phyloP scores from a whole-genome alignment of 495 filamentous ascomycete species.

The Bacidia rubella region DNA sequence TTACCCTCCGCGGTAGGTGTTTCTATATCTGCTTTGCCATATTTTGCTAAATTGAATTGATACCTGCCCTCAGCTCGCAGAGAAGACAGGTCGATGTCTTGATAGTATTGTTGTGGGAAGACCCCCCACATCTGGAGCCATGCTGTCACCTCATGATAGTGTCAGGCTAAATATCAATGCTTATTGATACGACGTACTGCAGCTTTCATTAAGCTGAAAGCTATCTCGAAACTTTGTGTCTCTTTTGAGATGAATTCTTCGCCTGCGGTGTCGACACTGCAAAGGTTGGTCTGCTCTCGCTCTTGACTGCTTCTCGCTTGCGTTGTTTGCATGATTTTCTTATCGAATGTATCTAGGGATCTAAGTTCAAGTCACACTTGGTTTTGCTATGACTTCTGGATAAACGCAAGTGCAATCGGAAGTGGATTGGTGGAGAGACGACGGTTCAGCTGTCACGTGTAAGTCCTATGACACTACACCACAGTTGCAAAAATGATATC shows the following conservation, averaged over 20 bases:
- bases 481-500: too few species aligned
- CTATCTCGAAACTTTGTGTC: constrained; percentile 36
- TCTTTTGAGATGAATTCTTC: constrained; percentile 22
- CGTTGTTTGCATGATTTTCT: neutral
- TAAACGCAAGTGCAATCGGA: too few species aligned
- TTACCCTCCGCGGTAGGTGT: neutral
- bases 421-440: too few species aligned
- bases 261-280: too few species aligned
- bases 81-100: neutral
- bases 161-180: neutral
- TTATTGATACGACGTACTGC: neutral
- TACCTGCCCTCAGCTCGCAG: constrained; percentile 1
- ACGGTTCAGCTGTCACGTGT: too few species aligned
- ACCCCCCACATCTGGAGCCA: constrained; percentile 15
- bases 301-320: neutral
- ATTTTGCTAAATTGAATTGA: constrained; percentile 1
- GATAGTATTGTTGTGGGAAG: constrained; percentile 15
- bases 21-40: neutral
- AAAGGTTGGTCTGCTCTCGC: too few species aligned
- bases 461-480: neutral
- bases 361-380: too few species aligned
- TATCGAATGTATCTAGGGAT: too few species aligned
- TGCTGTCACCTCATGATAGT: neutral
- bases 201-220: constrained; percentile 12
- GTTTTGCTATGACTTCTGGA: too few species aligned